Base-by-base conservation (phyloP, 768 basidiomycete genomes). In the Suillus subalutaceus region DNA sequence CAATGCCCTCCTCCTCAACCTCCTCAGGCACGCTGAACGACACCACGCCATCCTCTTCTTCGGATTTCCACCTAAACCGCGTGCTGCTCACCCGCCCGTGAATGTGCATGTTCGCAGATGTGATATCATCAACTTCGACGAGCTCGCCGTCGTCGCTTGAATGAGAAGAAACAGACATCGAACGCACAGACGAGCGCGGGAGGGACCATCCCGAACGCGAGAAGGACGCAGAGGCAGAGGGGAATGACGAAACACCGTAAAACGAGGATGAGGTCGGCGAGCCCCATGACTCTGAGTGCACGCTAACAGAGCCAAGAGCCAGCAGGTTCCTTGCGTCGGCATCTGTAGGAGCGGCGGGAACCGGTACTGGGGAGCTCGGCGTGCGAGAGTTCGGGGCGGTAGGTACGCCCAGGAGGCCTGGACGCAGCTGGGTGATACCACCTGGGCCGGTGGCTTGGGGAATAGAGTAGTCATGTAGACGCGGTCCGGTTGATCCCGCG, bases 401-500 rank as follows among this genome's bases (percentile, higher is more conserved):
- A 32, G 81, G 74, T 16, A 84, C 75, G 26, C 78, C 79, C 32
- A 90, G 74, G 12, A 84, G 69, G 37, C 88, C 88, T 23, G 90
- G 89, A 41, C 87, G 83, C 20, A 91, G 78, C 63, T 88, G 87
- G 5, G 87, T 87, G 50, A 88, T 80, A 15, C 81, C 81, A 35
- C 78, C 79, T 55, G 66, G 67, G 70, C 73, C 62, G 1, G 59
- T 50, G 16, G n/a, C 67, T 59, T 74, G 69, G 41, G 85, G 81
- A 62, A 90, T 75, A 48, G 87, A 72, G 71, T 89, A 91, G 74
- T 90, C 86, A 68, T 91, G 89, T 71, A 92, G 76, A 53, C 86
- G 84, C 3, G 91, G 89, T 1, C 88, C 88, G 13, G 78, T 69
- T 20, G 80, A 81, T 10, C 76, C 75, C 67, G 69, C 56, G 23